Evolutionary conservation across 495 filamentous ascomycete genomes (phyloP).

Genomic region (Xylaria scruposa): DNA sequence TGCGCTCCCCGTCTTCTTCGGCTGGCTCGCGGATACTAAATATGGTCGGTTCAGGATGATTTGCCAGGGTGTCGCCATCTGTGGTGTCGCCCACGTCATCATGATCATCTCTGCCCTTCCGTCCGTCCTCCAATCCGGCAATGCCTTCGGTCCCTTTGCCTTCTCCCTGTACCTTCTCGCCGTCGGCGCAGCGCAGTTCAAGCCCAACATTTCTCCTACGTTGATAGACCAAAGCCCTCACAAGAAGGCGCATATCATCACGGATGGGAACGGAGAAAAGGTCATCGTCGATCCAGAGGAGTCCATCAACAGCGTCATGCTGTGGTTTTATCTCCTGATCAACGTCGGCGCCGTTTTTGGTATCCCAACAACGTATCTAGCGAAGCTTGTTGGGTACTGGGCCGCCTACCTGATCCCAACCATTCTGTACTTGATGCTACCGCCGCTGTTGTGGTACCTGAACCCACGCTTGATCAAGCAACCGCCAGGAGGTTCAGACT

Average conservation of each 20-base stretch:
- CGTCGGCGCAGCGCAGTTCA: conserved; percentile 65
- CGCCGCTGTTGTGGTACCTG: conserved; percentile 55
- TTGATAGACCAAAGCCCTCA: conserved; percentile 77
- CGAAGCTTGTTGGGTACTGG: conserved; percentile 70
- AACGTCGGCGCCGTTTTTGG: conserved; percentile 73
- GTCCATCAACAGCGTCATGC: conserved; percentile 72
- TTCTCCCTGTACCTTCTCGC: conserved; percentile 63
- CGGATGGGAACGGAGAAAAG: conserved; percentile 70
- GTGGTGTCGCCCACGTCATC: conserved; percentile 67
- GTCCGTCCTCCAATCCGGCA: conserved; percentile 58
- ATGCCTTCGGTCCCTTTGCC: conserved; percentile 63
- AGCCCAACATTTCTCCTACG: conserved; percentile 69
- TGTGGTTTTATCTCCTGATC: conserved; percentile 74
- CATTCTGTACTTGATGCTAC: conserved; percentile 62
- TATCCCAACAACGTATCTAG: conserved; percentile 55
- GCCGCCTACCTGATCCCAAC: conserved; percentile 71
- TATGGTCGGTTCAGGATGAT: conserved; percentile 68
- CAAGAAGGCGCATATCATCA: conserved; percentile 63
- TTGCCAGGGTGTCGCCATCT: conserved; percentile 62
- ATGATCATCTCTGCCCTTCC: conserved; percentile 67
- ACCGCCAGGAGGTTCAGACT: conserved; percentile 59
- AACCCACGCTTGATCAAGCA: conserved; percentile 56
- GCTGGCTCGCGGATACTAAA: conserved; percentile 64
- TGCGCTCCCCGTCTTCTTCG: conserved; percentile 63
- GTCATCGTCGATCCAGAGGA: conserved; percentile 78